These are phyloP conservation scores for Parathielavia hyrcaniae DNA, from an alignment of 495 filamentous ascomycete genomes.

Conservation along the genomic window DNA sequence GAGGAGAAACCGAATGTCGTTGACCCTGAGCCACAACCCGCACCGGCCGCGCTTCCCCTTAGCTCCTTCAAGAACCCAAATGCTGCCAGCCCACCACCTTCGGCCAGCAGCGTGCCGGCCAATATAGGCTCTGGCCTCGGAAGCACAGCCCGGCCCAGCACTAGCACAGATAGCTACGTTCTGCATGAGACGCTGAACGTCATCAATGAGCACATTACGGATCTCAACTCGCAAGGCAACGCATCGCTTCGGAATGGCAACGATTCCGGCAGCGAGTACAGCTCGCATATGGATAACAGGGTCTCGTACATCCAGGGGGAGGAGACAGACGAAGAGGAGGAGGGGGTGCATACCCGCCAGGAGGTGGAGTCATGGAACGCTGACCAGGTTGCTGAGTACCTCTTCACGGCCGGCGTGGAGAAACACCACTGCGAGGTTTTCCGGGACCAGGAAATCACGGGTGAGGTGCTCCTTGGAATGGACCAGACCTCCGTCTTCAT, in stretches of 20 bases:
- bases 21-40: constrained; percentile 31
- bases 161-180: constrained; percentile 64
- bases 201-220: constrained; percentile 96
- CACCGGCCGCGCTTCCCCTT: constrained; percentile 35
- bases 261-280: constrained; percentile 87
- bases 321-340: constrained; percentile 70
- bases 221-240: constrained; percentile 66
- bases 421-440: constrained; percentile 86
- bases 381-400: constrained; percentile 72
- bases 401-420: constrained; percentile 76
- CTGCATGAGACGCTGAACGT: constrained; percentile 96
- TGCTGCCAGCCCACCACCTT: constrained; percentile 18
- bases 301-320: constrained; percentile 86
- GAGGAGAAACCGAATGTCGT: constrained; percentile 40
- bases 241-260: constrained; percentile 50
- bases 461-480: constrained; percentile 90
- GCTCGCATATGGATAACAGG: constrained; percentile 66
- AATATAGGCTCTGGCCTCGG: constrained; percentile 16
- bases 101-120: constrained; percentile 22
- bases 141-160: constrained; percentile 30
- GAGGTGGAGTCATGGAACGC: constrained; percentile 72
- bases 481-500: constrained; percentile 87
- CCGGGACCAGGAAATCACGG: constrained; percentile 89
- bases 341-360: constrained; percentile 49
- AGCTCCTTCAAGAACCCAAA: constrained; percentile 34